Conservation (phyloP, 208 protist genomes). For the Crithidia bombi region DNA sequence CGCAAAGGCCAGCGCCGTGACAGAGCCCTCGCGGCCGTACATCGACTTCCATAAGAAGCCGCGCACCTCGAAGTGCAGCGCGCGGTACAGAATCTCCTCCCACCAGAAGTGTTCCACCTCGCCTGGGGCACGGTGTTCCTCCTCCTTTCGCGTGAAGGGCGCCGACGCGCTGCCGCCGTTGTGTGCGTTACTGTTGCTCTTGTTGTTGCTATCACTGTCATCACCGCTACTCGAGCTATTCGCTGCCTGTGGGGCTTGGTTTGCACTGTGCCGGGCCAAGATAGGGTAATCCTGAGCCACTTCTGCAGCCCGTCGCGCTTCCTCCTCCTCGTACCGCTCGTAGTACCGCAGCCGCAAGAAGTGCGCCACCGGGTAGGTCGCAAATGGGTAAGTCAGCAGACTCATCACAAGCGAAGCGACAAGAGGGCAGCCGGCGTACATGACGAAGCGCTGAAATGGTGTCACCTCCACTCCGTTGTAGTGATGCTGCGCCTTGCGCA, state of each 20-base stretch:
- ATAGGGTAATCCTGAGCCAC: slow-evolving; percentile 22
- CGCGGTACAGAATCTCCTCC: slow-evolving; percentile 21
- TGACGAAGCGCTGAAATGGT: slow-evolving; percentile 16
- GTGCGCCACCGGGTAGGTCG: slow-evolving; percentile 36
- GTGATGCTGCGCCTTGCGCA: slow-evolving; percentile 12
- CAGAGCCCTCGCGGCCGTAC: slow-evolving; percentile 11
- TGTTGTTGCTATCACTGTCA: neutral
- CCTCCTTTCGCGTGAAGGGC: neutral
- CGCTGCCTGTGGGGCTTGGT: neutral
- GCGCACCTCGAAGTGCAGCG: slow-evolving; percentile 25
- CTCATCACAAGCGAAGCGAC: slow-evolving; percentile 25
- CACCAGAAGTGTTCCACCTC: slow-evolving; percentile 29
- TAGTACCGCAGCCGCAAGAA: slow-evolving; percentile 42
- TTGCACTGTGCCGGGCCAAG: neutral
- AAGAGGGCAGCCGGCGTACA: slow-evolving; percentile 35
- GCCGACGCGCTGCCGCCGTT: neutral
- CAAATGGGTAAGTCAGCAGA: slow-evolving; percentile 37
- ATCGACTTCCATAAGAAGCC: slow-evolving; percentile 26
- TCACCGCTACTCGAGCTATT: neutral
- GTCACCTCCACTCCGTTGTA: slow-evolving; percentile 15
- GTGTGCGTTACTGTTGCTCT: neutral
- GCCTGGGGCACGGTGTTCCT: neutral
- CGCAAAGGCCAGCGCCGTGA: neutral
- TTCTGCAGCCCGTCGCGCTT: slow-evolving; percentile 2
- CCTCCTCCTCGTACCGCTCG: slow-evolving; percentile 33